Evolutionary conservation across 2,329 filamentous ascomycete genomes (phyloP), one percentile per base, ranked within the genome.

Genomic region (Ophiostoma ips): DNA sequence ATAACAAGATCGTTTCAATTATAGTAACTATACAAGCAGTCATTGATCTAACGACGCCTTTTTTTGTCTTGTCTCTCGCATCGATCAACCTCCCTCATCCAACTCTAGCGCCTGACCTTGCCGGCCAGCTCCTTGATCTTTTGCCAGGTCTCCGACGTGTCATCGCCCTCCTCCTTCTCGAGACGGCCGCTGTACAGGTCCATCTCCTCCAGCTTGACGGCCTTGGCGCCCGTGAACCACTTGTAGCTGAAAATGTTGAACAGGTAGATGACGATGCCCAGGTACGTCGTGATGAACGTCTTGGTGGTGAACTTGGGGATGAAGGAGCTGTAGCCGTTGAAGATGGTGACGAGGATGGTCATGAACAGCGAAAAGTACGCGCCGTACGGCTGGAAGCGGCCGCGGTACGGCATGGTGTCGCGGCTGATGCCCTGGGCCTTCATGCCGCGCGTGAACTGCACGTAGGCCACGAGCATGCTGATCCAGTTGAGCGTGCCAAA

Each of bases 391-490:
- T 84, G 79, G 52, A 75, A 65, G 10, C 76, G 69, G 1, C 80
- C 78, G 24, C 66, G 68, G 63, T 82, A 85, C 0, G 79, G 78
- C 15, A 85, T 68, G 5, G 66, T 63, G 33, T 68, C 66, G 18
- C 80, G 76, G 24, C 73, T 66, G 24, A 85, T 73, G 50, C 71
- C 70, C 54, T 79, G 78, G 1, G 66, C 68, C 38, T 64, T 61
- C 48, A 84, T 68, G 9, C 72, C 76, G n/a, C 71, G 68, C 71
- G 78, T 76, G 64, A 84, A 85, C 15, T 72, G 72, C 49, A 85
- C 65, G 62, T 84, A 79, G 59, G 73, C 77, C 56, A 84, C 83
- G 61, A 86, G 79, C 11, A 80, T 81, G 3, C 78, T 79, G 8
- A 83, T 78, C 50, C 78, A 76, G n/a, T 74, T 79, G 57, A 87